Base-by-base conservation (phyloP, 2,329 filamentous ascomycete species). In the Blastomyces silverae region DNA sequence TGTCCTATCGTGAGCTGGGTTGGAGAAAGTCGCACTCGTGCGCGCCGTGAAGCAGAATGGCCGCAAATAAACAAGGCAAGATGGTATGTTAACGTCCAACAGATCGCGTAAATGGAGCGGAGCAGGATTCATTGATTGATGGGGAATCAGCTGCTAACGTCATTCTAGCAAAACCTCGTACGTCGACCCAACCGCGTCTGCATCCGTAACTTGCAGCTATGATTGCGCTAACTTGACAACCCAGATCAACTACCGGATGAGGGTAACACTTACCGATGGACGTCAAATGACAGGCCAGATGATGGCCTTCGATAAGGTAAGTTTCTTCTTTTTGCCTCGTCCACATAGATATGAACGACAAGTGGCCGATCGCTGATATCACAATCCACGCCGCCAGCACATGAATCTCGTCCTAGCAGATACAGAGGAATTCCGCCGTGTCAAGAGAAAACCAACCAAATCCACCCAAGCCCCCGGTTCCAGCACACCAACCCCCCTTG, bases 391-490 rank as follows among this genome's bases (percentile, higher is more conserved):
- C 6, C 11, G 22, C 61, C 70, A 96, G 92, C 94, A 99, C 80
- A 99, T 99, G 94, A 99, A 99, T 79, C 86, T 99, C 70, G 94
- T 99, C 67, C 89, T 99, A 68, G 94, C 93, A 79, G 94, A 99
- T 75, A 97, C 94, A 71, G 94, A 99, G 85, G 93, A 97, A 79
- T 97, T 96, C 79, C 90, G 92, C 77, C 89, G 89, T 75, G 88
- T 93, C 68, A 95, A 94, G 82, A 86, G 90, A 79, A 93, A 89
- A 82, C 86, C 88, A 72, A 84, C 86, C 71, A 95, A 94, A 81
- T 81, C 85, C 63, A 78, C 84, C n/a, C 75, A 77, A 58, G 73
- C 77, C 61, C 82, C 87, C 69, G 83, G 83, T 64, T 84, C 86
- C 70, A 77, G 84, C 61, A 81, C 84, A 68, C 85, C 89, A 74